These are phyloP conservation scores for Syzygium malaccense DNA, from an alignment of 441 rosid genomes.

Conservation along the genomic window DNA sequence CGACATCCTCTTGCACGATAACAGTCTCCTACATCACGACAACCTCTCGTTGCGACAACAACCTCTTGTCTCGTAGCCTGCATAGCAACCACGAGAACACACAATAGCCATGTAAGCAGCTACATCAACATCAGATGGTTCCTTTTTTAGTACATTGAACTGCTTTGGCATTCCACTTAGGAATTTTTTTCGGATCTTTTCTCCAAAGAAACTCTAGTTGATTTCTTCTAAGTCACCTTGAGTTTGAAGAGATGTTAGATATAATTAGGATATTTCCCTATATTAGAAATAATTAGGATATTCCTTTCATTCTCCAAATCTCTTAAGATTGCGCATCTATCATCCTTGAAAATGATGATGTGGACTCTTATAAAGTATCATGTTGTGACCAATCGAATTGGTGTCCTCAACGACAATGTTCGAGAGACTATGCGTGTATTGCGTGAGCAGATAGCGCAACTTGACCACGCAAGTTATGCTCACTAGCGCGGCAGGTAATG, in stretches of 20 bases:
- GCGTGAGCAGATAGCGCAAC: neutral
- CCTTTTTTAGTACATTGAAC: neutral
- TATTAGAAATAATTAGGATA: no score
- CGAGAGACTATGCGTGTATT: neutral
- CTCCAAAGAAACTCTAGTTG: neutral
- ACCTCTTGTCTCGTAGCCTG: neutral
- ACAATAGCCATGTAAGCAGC: neutral
- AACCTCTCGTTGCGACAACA: neutral
- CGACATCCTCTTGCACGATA: neutral
- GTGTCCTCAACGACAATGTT: neutral
- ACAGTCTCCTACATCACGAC: neutral
- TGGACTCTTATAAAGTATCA: no score
- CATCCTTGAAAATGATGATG: no score
- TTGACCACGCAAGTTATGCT: no score
- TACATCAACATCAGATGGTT: accelerated
- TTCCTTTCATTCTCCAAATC: no score
- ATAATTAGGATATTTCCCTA: no score
- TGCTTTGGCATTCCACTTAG: accelerated
- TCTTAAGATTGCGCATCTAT: no score
- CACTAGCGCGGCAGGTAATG: neutral
- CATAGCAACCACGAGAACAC: neutral
- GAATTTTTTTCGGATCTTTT: neutral
- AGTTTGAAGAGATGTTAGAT: neutral
- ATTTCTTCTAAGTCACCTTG: neutral
- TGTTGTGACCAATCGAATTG: neutral